These are phyloP conservation scores for Boletus insuetus DNA, from an alignment of 768 basidiomycete genomes.

Conservation along the genomic window DNA sequence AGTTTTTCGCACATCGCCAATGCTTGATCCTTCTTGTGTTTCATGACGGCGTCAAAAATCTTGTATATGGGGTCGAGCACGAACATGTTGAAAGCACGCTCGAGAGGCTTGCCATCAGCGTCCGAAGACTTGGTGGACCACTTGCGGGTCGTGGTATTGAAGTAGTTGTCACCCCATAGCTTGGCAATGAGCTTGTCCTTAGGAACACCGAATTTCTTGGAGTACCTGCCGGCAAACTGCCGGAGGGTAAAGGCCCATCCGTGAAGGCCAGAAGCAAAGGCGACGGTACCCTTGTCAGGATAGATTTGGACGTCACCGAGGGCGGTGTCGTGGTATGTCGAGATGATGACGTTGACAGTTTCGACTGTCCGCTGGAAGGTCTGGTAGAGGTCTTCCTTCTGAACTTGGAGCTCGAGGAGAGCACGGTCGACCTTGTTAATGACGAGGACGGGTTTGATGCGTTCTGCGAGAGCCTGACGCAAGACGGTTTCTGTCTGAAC, in stretches of 20 bases:
- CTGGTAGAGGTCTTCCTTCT: constrained; percentile 96
- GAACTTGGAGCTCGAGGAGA: constrained; percentile 94
- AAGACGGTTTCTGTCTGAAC: constrained; percentile 99
- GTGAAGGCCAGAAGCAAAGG: constrained; percentile 98
- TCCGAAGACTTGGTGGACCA: constrained; percentile 81
- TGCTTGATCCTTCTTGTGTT: constrained; percentile 94
- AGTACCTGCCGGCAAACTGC: constrained; percentile 91
- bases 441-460: constrained; percentile 98
- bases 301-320: constrained; percentile 99
- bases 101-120: constrained; percentile 85
- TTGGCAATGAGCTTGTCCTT: constrained; percentile 97
- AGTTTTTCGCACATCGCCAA: constrained; percentile 91
- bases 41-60: constrained; percentile 98
- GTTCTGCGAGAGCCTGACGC: constrained; percentile 94
- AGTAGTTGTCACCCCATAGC: constrained; percentile 99
- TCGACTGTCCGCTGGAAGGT: constrained; percentile 98
- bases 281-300: constrained; percentile 97
- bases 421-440: constrained; percentile 99
- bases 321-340: constrained; percentile 90
- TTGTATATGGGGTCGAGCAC: constrained; percentile 99
- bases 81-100: constrained; percentile 98
- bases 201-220: constrained; percentile 98
- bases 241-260: constrained; percentile 99
- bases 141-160: constrained; percentile 95
- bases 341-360: constrained; percentile 96